Evolutionary conservation across 129 eudicot species (phyloP).

Genomic region (Escallonia rubra): DNA sequence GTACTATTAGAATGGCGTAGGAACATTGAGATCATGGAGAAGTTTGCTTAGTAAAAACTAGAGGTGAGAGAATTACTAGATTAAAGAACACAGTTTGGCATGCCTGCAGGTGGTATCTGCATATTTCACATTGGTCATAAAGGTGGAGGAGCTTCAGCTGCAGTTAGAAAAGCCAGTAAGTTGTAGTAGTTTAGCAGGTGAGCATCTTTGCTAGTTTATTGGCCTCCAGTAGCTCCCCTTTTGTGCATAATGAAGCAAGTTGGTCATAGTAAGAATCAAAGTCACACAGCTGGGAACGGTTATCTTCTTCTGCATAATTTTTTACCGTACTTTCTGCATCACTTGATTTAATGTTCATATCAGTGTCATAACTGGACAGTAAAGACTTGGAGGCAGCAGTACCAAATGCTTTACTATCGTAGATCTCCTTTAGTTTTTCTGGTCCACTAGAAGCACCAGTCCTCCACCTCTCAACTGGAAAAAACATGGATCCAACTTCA

Average conservation of each 20-base stretch:
- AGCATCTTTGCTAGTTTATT: slow-evolving; percentile 48
- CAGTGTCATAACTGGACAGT: slow-evolving; percentile 14
- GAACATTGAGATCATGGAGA: too few species aligned
- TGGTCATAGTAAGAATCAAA: slow-evolving; percentile 37
- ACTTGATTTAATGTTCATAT: slow-evolving; percentile 10
- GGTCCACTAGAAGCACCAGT: not conserved
- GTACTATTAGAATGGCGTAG: too few species aligned
- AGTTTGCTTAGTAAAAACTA: too few species aligned
- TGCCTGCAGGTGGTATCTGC: not conserved
- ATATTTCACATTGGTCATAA: not conserved
- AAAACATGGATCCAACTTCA: slow-evolving; percentile 50
- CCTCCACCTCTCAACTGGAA: slow-evolving; percentile 28
- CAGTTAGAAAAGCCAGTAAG: not conserved
- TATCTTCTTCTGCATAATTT: not conserved
- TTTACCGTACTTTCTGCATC: slow-evolving; percentile 12
- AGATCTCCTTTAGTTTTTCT: not conserved
- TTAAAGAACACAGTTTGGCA: not conserved
- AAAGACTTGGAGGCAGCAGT: too few species aligned
- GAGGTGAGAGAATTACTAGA: not conserved
- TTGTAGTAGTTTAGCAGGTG: slow-evolving; percentile 1
- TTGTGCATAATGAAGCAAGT: slow-evolving; percentile 45
- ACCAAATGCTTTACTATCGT: too few species aligned
- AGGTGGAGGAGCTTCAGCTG: too few species aligned
- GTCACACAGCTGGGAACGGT: slow-evolving; percentile 9
- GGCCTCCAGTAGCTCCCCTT: slow-evolving; percentile 52